phyloP scores from a whole-genome alignment of 1,139 yeast species.

The Taphrina populina region DNA sequence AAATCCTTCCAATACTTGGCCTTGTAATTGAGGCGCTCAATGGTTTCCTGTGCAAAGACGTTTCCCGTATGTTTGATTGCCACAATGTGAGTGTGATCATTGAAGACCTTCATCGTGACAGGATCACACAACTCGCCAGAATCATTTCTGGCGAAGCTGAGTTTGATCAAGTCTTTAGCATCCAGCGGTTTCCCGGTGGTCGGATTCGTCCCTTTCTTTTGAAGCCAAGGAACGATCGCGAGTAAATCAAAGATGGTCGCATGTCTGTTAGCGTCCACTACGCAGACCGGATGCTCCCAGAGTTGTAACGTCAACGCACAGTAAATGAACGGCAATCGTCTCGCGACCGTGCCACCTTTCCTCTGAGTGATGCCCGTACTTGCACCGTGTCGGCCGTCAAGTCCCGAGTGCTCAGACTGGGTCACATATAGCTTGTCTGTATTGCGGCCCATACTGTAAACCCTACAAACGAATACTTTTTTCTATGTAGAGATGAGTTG shows the following conservation, averaged over 20 bases:
- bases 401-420: constrained; percentile 41
- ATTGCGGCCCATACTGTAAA: constrained; percentile 49
- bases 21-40: constrained; percentile 44
- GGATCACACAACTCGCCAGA: constrained; percentile 45
- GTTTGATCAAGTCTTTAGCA: constrained; percentile 42
- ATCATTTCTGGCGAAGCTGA: constrained; percentile 43
- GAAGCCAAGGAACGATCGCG: constrained; percentile 45
- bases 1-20: constrained; percentile 44
- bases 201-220: constrained; percentile 44
- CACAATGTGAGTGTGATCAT: constrained; percentile 43
- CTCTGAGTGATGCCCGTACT: constrained; percentile 42
- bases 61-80: constrained; percentile 44
- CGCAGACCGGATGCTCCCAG: constrained; percentile 44
- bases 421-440: constrained; percentile 48
- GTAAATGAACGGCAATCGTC: constrained; percentile 45
- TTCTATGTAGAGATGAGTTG: too few species aligned
- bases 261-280: constrained; percentile 42
- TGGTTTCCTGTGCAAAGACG: constrained; percentile 45
- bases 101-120: constrained; percentile 45
- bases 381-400: constrained; percentile 42
- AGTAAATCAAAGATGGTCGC: constrained; percentile 44
- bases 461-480: too few species aligned
- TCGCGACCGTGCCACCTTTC: constrained; percentile 34
- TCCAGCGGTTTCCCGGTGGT: constrained; percentile 43
- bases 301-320: constrained; percentile 47